Base-by-base conservation (phyloP, 306 rosid genomes). In the Corylus americana region DNA sequence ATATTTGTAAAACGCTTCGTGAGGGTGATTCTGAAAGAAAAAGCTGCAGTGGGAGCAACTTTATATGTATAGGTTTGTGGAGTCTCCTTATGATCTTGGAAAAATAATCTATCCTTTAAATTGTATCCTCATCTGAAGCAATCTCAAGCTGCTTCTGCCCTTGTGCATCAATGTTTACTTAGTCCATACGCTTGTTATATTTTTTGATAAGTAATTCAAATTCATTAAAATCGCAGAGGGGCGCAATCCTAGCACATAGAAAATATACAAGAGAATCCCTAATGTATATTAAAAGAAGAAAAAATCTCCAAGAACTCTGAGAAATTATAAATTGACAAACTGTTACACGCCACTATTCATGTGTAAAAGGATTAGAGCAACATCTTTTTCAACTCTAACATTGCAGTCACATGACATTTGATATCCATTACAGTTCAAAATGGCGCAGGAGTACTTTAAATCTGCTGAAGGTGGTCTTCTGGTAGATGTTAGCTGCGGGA, bases 401-500 rank as follows among this genome's bases (percentile, higher is more conserved):
- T 39, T 39, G 44, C 66, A 25, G 55, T 74, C 27, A n/a, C 48
- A 55, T 57, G 3, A 12, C 59, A 29, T 74, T 74, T 74, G 51
- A 42, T 69, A 63, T 81, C 37, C 72, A 22, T 35, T 85, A 82
- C 89, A 95, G 99, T 95, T 95, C 83, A 91, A 80, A 78, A 88
- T 91, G 96, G 97, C 98, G 61, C 97, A 91, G 83, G 98, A 89
- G 61, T 90, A 86, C 89, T 95, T 93, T 37, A 78, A 88, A 82
- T 71, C 98, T 62, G 87, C 84, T 37, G 86, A 85, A 88, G 99
- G 94, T 29, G 98, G 98, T 80, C 78, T 89, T 78, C 68, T 95
- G 42, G 92, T 91, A 42, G 99, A 95, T 85, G 93, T 90, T 68
- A 95, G 97, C 88, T 91, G 98, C 67, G 99, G 97, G 16, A 95